Evolutionary conservation across 352 stramenopile species (phyloP).

Genomic region (Globisporangium cederbergense): DNA sequence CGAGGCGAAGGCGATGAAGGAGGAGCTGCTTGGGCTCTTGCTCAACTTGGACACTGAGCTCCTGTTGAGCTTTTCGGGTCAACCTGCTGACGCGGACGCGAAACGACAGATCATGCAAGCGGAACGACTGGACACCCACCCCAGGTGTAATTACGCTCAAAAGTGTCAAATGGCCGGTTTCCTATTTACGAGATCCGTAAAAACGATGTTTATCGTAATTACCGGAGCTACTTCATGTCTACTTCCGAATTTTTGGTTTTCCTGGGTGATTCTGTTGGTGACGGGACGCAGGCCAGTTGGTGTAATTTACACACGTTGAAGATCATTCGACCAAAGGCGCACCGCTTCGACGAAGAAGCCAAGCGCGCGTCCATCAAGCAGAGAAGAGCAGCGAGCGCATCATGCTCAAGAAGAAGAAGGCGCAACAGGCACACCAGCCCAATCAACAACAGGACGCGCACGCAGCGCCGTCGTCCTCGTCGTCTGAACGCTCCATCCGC

Average conservation of each 20-base stretch:
- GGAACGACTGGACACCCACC: slow-evolving; percentile 31
- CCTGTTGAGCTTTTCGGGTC: neutral
- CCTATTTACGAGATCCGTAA: neutral
- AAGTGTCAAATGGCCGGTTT: neutral
- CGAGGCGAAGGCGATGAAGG: neutral
- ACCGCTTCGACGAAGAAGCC: slow-evolving; percentile 4
- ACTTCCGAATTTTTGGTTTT: neutral
- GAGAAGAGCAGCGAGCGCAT: neutral
- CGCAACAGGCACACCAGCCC: neutral
- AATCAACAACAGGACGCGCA: neutral
- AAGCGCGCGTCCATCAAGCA: neutral
- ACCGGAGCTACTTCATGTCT: neutral
- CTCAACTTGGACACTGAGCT: slow-evolving; percentile 17
- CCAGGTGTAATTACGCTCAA: slow-evolving; percentile 18
- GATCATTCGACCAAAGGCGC: neutral
- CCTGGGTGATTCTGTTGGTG: neutral
- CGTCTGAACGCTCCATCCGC: slow-evolving; percentile 31
- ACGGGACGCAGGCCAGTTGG: neutral
- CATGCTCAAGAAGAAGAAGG: slow-evolving; percentile 4
- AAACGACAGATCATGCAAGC: neutral
- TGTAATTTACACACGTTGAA: slow-evolving; percentile 11
- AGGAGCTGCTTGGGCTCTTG: neutral
- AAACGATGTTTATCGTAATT: neutral
- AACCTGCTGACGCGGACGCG: neutral
- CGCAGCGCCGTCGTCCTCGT: neutral